phyloP scores from a whole-genome alignment of 768 basidiomycete species.

The Leccinum barrowsii region DNA sequence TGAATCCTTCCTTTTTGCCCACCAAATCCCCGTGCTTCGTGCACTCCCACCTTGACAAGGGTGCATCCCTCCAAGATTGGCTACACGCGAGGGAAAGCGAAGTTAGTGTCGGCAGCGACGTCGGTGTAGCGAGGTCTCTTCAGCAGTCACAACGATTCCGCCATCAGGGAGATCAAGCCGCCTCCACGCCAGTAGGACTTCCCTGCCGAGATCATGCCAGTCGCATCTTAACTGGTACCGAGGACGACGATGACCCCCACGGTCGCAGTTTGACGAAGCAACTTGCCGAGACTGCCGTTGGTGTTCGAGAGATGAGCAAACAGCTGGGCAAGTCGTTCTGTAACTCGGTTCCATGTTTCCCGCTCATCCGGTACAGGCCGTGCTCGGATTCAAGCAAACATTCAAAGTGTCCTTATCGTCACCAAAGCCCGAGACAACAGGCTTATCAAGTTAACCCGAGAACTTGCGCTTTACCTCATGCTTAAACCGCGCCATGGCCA shows the following conservation, averaged over 20 bases:
- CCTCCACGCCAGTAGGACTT: constrained; percentile 15
- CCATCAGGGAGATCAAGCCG: constrained; percentile 5
- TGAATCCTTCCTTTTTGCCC: constrained; percentile 23
- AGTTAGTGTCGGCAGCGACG: constrained; percentile 28
- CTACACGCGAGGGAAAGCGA: constrained; percentile 40
- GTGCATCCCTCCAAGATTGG: constrained; percentile 76
- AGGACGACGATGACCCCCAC: constrained; percentile 68
- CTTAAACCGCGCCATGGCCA: constrained; percentile 62
- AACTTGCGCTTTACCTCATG: constrained; percentile 96
- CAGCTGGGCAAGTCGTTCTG: constrained; percentile 70
- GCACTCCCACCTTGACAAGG: constrained; percentile 86
- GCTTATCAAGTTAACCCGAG: constrained; percentile 90
- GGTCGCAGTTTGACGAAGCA: constrained; percentile 82
- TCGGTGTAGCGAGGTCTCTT: constrained; percentile 51
- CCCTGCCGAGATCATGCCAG: constrained; percentile 14
- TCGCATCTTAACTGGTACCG: constrained; percentile 22
- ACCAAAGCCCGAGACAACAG: constrained; percentile 98
- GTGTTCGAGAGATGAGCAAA: constrained; percentile 98
- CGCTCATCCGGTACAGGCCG: constrained; percentile 57
- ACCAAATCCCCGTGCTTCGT: constrained; percentile 82
- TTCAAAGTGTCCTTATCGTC: constrained; percentile 91
- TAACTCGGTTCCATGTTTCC: neutral
- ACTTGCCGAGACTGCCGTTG: constrained; percentile 94
- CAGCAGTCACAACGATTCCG: constrained; percentile 26
- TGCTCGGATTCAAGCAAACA: constrained; percentile 85